Base-by-base conservation (phyloP, 2,329 filamentous ascomycete genomes). In the Hymenoscyphus linearis region DNA sequence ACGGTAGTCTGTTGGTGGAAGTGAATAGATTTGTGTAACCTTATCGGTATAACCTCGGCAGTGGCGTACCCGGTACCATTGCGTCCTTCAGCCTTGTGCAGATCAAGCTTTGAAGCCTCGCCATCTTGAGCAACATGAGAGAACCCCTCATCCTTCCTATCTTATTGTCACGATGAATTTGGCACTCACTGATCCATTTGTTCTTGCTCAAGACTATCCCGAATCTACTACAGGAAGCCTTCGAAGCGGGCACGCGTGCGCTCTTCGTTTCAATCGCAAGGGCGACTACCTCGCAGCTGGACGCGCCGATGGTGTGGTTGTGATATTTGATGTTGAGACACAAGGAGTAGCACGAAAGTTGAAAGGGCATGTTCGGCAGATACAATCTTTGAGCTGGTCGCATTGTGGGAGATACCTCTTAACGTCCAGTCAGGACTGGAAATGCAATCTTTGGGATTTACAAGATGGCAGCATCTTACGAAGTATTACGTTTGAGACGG, bases 301-400 rank as follows among this genome's bases (percentile, higher is more conserved):
- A 66, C 88, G 95, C 72, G 90, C 92, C 64, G 95, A 99, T 77
- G 95, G 95, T 67, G 95, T 91, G 4, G 89, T 99, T 47, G 91
- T 96, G 60, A 89, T 99, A 54, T 99, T 96, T 82, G 95, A 99
- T 73, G 85, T 98, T 56, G 96, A 99, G 76, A 99, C 96, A 10
- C 96, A 96, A 82, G 93, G 95, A 40, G 91, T 98, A 4, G 95
- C 95, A 62, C 88, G 92, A 72, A 99, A 98, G 77, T 80, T 99
- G 65, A 86, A 91, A 66, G 95, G 93, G 13, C 95, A 99, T 76
- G 96, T 90, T 57, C 88, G 91, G 72, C 93, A 95, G 73, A 93
- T 99, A 61, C 93, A 96, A 69, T 96, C 91, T 57, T 76, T 99
- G 63, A 96, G 93, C 78, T 99, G 95, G 95, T 97, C 93, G 58